Evolutionary conservation across 2,329 filamentous ascomycete genomes (phyloP), one percentile per base, ranked within the genome.

Genomic region (Chlorencoelia australis): DNA sequence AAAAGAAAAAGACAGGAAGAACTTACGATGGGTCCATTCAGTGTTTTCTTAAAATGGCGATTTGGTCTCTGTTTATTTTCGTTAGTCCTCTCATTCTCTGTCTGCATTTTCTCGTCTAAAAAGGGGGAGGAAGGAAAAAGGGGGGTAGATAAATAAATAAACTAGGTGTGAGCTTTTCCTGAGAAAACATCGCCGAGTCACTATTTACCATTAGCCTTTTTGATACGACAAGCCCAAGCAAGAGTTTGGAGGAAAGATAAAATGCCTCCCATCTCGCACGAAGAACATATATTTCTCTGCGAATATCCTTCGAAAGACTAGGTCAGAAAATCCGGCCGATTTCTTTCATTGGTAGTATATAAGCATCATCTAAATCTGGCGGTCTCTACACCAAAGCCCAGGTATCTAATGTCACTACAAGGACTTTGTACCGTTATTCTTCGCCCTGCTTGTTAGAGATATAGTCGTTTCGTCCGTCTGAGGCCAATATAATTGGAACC

Each of bases 401-500:
- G 0, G 79, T 85, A 55, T 87, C 82, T 0, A 85, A 63, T 0
- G 82, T 87, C 1, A 87, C 75, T 5, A 86, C 71, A 0, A 86
- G 64, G 1, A 75, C 77, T 21, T 66, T 67, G 58, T 68, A 1
- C 79, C 80, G 20, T 63, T 68, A 0, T 59, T 63, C 50, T 73
- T 74, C 1, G 79, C 82, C 0, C 79, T 67, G 1, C 58, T 52
- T 4, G 86, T 64, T 11, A 86, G 59, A 1, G 73, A 80, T 0
- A 68, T 60, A 0, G 80, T 85, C 37, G 85, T 63, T 3, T 77
- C 71, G 35, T 85, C 69, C 37, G 73, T 69, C 14, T 66, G 59
- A 0, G 81, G 80, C 77, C 79, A 85, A 60, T 87, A 87, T 0
- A 87, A 67, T 53, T 87, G 82, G 54, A 70, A 87, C 78, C 79